Evolutionary conservation across 1,139 yeast genomes (phyloP), one percentile per base, ranked within the genome.

Genomic region (Sporopachydermia cereana): DNA sequence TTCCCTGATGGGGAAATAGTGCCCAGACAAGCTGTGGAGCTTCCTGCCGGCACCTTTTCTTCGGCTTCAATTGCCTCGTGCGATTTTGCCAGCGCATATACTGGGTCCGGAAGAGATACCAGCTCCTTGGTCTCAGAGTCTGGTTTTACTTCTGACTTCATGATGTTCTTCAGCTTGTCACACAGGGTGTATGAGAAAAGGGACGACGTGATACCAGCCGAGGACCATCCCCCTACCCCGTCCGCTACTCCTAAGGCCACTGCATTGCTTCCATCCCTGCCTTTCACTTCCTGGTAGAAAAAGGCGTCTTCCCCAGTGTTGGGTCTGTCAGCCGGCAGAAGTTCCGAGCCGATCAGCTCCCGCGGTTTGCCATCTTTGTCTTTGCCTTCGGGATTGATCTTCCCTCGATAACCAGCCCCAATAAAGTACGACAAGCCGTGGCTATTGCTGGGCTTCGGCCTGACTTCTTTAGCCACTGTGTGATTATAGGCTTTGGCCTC

Each of bases 211-310:
- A 79, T 84, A 0, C 96, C 96, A 39, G 85, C 80, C 53, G 84
- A 91, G 2, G 86, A 76, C 96, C 97, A 91, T 1, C 97, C 97
- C 17, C 97, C 97, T 3, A 91, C 97, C 18, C 98, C 98, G 62
- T 91, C 98, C 2, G 96, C 91, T 1, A 91, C 96, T 7, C 96
- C 97, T 5, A 85, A 71, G 0, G 89, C 77, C 1, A 82, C 58
- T 36, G 71, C 70, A 12, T 16, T 16, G 22, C 17, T 12, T 7
- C 75, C 70, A 12, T 66, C 67, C 20, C 60, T 57, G 23, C 64
- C 57, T 5, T 66, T 61, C 14, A 58, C 61, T 36, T 54, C 52
- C 3, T 79, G 68, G 31, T 78, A 69, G 53, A 89, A 80, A 55
- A 75, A 82, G 54, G 86, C 84, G 60, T 89, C 98, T 58, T 89